Base-by-base conservation (phyloP, 1,284 basidiomycete species). In the Malassezia obtusa region DNA sequence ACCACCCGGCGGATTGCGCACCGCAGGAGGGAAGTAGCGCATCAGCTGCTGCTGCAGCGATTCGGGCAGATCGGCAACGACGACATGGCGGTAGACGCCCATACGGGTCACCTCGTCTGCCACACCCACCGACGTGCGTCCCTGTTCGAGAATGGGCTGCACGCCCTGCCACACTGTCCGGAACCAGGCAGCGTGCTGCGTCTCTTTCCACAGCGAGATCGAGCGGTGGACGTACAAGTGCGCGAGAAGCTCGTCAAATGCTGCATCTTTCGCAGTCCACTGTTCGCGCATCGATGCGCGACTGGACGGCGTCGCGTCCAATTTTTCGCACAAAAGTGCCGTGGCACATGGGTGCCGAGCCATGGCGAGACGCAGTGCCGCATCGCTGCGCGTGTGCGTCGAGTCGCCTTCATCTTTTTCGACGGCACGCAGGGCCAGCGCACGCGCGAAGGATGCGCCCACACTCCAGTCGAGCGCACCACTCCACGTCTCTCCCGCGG, bases 51-150 rank as follows among this genome's bases (percentile, higher is more conserved):
- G 69, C 8, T 68, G 46, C n/a, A 62, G 37, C 0, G 59, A 41
- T 36, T 71, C 71, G 11, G 71, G 69, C 31, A 73, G 45, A 30
- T 73, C 71, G 1, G 68, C 66, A 3, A 69, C 71, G 15, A 71
- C 45, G n/a, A 72, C 55, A 37, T 73, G 71, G 1, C 71, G 56
- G 47, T 69, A 73, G 30, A 71, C 58, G 19, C 64, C 60, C 39
- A 59, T 52, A 3, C 51, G 43, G 9, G 58, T 67, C n/a, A 41
- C 50, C 19, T 53, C 46, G 41, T 59, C 50, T 10, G 62, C 62
- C 2, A 40, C 22, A 1, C 59, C 58, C 2, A 40, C 17, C 22
- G 45, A 50, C 8, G 49, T 19, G n/a, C 48, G 50, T 19, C 32
- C 44, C 4, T 45, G 25, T 15, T 21, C 44, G 1, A 33, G 37